Conservation (phyloP, 2,329 filamentous ascomycete genomes). For the Penicillium sp. region DNA sequence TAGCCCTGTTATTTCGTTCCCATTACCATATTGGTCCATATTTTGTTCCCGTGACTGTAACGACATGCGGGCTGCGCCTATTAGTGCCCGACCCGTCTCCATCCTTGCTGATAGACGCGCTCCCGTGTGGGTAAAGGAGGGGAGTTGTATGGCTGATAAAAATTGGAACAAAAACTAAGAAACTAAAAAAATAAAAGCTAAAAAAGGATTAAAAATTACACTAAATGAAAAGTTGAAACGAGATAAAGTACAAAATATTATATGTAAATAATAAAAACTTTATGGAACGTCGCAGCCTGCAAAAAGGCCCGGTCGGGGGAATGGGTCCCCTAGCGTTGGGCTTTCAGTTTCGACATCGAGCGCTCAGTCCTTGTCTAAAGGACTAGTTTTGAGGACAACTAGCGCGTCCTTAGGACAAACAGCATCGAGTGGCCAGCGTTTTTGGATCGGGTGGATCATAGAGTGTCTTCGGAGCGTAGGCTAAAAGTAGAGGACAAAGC, state of each 20-base stretch:
- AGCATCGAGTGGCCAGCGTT: slow-evolving; percentile 24
- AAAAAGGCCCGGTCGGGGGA: slow-evolving; percentile 11
- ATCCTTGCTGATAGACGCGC: slow-evolving; percentile 28
- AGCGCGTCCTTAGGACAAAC: slow-evolving; percentile 22
- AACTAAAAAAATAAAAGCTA: neutral
- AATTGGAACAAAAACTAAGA: neutral
- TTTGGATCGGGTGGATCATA: slow-evolving; percentile 18
- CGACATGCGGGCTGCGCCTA: slow-evolving; percentile 29
- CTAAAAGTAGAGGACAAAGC: slow-evolving; percentile 7
- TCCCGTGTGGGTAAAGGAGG: slow-evolving; percentile 24
- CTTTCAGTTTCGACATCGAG: neutral
- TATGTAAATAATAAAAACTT: neutral
- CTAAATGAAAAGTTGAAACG: neutral
- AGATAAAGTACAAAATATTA: neutral
- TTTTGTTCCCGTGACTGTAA: slow-evolving; percentile 27
- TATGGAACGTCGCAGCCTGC: slow-evolving; percentile 15
- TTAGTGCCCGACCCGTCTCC: slow-evolving; percentile 27
- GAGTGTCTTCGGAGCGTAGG: slow-evolving; percentile 2
- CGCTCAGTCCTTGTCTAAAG: slow-evolving; percentile 23
- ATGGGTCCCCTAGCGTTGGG: slow-evolving; percentile 17
- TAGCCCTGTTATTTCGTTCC: neutral
- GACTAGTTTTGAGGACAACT: slow-evolving; percentile 17
- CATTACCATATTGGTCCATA: slow-evolving; percentile 8
- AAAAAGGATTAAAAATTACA: neutral
- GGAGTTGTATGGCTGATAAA: slow-evolving; percentile 1